These are phyloP conservation scores for Coemansia sp. DNA, from an alignment of 192 early-diverging fungal species.

Conservation along the genomic window DNA sequence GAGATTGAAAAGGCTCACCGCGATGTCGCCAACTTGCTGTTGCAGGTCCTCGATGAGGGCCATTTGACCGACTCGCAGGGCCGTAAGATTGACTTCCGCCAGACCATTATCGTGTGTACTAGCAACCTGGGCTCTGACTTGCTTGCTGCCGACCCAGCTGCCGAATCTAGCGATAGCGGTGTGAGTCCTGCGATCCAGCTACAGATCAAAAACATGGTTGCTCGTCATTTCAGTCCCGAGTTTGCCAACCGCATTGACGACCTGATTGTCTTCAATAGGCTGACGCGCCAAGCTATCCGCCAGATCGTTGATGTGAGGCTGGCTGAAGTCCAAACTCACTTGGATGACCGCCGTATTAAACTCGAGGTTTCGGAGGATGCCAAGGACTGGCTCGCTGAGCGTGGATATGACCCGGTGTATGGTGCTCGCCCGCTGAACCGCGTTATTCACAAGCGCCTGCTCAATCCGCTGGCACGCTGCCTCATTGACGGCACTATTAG, in stretches of 20 bases:
- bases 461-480: constrained; percentile 61
- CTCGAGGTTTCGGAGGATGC: constrained; percentile 62
- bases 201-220: constrained; percentile 70
- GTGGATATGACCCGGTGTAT: constrained; percentile 71
- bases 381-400: constrained; percentile 66
- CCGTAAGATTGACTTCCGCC: constrained; percentile 76
- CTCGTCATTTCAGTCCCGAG: constrained; percentile 78
- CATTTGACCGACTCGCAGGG: constrained; percentile 80
- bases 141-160: constrained; percentile 59
- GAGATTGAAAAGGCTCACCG: constrained; percentile 85
- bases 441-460: constrained; percentile 63
- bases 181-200: constrained; percentile 59
- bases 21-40: constrained; percentile 91
- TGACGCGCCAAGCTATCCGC: constrained; percentile 68
- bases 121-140: constrained; percentile 78
- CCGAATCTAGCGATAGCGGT: constrained; percentile 38
- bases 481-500: constrained; percentile 70
- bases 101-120: constrained; percentile 84
- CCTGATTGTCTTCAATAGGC: constrained; percentile 78
- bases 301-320: constrained; percentile 79
- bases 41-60: constrained; percentile 91
- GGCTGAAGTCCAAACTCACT: constrained; percentile 64
- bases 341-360: constrained; percentile 61
- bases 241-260: constrained; percentile 84
- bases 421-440: constrained; percentile 74